Conservation (phyloP, 768 basidiomycete genomes). For the Pleurotus tuber-regium region DNA sequence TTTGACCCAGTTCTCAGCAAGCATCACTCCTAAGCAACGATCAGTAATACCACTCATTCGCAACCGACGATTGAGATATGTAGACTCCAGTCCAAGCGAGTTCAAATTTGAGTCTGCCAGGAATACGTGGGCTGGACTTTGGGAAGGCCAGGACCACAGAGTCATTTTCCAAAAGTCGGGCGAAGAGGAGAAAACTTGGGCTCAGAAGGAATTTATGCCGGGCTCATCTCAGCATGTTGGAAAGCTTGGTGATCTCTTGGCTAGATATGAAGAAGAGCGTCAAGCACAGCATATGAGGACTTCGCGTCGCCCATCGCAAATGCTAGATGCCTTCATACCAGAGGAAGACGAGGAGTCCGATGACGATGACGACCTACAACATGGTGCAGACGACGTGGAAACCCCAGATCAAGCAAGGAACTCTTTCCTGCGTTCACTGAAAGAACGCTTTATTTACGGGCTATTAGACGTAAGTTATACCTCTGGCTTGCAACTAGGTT, state of each 20-base stretch:
- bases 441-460: slow-evolving; percentile 74
- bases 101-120: slow-evolving; percentile 53
- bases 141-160: slow-evolving; percentile 52
- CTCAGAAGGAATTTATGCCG: slow-evolving; percentile 53
- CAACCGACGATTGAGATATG: slow-evolving; percentile 70
- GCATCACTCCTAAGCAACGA: slow-evolving; percentile 64
- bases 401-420: slow-evolving; percentile 46
- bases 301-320: slow-evolving; percentile 39
- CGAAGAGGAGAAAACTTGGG: slow-evolving; percentile 72
- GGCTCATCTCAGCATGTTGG: slow-evolving; percentile 61
- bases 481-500: neutral
- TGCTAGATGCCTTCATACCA: slow-evolving; percentile 46
- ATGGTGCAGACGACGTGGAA: slow-evolving; percentile 33
- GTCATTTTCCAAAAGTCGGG: slow-evolving; percentile 46
- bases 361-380: slow-evolving; percentile 25
- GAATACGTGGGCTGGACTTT: slow-evolving; percentile 63
- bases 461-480: slow-evolving; percentile 56
- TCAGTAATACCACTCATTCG: slow-evolving; percentile 61
- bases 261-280: slow-evolving; percentile 76
- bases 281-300: slow-evolving; percentile 58
- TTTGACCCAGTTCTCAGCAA: slow-evolving; percentile 34
- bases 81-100: slow-evolving; percentile 48
- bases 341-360: slow-evolving; percentile 70
- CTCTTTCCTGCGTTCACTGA: slow-evolving; percentile 59
- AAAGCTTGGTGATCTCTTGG: slow-evolving; percentile 63